Base-by-base conservation (phyloP, 257 asterid genomes). In the Primulina tabacum region DNA sequence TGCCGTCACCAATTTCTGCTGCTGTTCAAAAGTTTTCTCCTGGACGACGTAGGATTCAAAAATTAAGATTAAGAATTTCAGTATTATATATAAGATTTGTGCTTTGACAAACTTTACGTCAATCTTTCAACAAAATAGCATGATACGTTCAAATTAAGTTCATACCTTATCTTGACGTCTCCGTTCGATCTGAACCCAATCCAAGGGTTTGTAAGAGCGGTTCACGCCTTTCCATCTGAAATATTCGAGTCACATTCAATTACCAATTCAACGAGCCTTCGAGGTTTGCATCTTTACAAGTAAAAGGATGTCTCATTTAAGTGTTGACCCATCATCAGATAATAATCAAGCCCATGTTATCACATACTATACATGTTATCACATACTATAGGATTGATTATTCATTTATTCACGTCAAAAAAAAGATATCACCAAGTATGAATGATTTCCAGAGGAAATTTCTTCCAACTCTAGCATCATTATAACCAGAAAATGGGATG, bases 161-260 rank as follows among this genome's bases (percentile, higher is more conserved):
- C 58, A 32, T 81, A 92, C 99, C 97, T 90, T 93, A 80, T 90
- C 90, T 37, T 85, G 98, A 73, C 70, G 89, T 60, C 82, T 87
- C 81, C 90, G 70, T 74, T 93, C 96, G 72, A 93, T 80, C 30
- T 58, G 79, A 70, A 89, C 95, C 95, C 95, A 85, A 73, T 89
- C 85, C 73, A 82, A 30, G 21, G 96, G 97, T 66, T 81, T 79
- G 85, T 80, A 77, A 74, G 65, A 32, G 67, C 88, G 89, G 67
- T 55, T 79, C 47, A 82, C 87, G 16, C 92, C 94, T 75, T 85
- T 93, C 99, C 99, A 93, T 80, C 99, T 93, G 64, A 57, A 73
- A 60, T 58, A 8, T 12, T 7, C 8, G 34, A 64, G n/a, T 56
- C 2, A 53, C 26, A 17, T 32, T 37, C 14, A 16, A 53, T 63